These are phyloP conservation scores for Comarum palustre DNA, from an alignment of 306 rosid genomes.

Conservation along the genomic window DNA sequence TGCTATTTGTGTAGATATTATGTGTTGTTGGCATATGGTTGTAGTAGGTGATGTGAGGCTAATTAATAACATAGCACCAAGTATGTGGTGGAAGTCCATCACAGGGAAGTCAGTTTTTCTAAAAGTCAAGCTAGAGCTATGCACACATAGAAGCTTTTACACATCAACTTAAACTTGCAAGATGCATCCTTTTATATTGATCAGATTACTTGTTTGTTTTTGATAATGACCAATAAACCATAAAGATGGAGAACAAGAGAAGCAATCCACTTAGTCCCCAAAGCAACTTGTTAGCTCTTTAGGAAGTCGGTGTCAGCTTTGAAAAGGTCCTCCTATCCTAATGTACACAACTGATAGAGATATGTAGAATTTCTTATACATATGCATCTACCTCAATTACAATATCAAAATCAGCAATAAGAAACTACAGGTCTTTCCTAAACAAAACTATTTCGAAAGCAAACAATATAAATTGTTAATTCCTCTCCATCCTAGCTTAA, in stretches of 20 bases:
- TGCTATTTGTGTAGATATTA: neutral
- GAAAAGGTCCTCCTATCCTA: conserved; percentile 10
- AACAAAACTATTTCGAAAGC: neutral
- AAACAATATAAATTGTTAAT: neutral
- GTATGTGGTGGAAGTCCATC: conserved; percentile 21
- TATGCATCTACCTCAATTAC: conserved; percentile 14
- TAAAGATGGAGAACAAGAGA: neutral
- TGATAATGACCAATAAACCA: neutral
- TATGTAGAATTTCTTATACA: neutral
- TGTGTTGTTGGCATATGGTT: conserved; percentile 1
- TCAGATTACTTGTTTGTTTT: neutral
- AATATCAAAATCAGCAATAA: neutral
- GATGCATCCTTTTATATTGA: neutral
- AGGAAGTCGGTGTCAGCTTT: conserved; percentile 2
- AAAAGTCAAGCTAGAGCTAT: conserved; percentile 9
- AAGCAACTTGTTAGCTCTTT: conserved; percentile 7
- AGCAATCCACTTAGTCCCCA: neutral
- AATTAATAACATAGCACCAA: conserved; percentile 7
- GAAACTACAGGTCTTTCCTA: neutral
- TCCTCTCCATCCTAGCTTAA: neutral
- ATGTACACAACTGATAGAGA: neutral
- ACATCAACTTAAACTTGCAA: conserved; percentile 12
- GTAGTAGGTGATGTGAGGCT: neutral
- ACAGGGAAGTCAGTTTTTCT: neutral
- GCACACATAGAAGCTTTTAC: neutral